phyloP scores from a whole-genome alignment of 345 rosid species.

The Euphorbia tirucalli region DNA sequence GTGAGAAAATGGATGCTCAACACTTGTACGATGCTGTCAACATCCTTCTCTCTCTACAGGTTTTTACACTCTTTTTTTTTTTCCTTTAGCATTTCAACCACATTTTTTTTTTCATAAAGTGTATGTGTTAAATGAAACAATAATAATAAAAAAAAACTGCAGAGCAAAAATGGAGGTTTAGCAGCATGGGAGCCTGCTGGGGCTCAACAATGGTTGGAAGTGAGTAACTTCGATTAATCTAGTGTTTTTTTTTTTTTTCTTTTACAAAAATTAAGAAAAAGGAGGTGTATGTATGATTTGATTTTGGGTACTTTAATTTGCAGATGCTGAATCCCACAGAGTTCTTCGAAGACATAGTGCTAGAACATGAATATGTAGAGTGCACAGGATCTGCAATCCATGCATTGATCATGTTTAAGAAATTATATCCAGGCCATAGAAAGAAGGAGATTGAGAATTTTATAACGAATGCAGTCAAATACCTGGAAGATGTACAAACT shows the following conservation, averaged over 20 bases:
- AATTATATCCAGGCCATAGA: slow-evolving; percentile 46
- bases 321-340: slow-evolving; percentile 60
- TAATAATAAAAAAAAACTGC: too few relatives aligned
- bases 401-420: slow-evolving; percentile 37
- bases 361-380: slow-evolving; percentile 41
- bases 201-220: slow-evolving; percentile 37
- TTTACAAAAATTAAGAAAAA: too few relatives aligned
- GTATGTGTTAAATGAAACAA: too few relatives aligned
- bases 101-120: neutral
- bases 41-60: slow-evolving; percentile 44
- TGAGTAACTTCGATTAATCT: neutral
- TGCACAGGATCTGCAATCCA: slow-evolving; percentile 51
- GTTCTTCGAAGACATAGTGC: slow-evolving; percentile 31
- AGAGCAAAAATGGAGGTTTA: slow-evolving; percentile 46
- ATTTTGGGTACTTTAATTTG: neutral
- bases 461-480: slow-evolving; percentile 37
- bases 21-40: slow-evolving; percentile 53
- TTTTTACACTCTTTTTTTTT: too few relatives aligned
- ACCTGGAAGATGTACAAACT: slow-evolving; percentile 39
- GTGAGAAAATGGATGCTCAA: slow-evolving; percentile 51
- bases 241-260: too few relatives aligned
- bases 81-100: neutral
- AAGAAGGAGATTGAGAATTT: slow-evolving; percentile 44
- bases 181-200: slow-evolving; percentile 51
- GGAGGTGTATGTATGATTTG: too few relatives aligned